phyloP scores from a whole-genome alignment of 2,329 filamentous ascomycete species.

The Chaetomiaceae sp. region DNA sequence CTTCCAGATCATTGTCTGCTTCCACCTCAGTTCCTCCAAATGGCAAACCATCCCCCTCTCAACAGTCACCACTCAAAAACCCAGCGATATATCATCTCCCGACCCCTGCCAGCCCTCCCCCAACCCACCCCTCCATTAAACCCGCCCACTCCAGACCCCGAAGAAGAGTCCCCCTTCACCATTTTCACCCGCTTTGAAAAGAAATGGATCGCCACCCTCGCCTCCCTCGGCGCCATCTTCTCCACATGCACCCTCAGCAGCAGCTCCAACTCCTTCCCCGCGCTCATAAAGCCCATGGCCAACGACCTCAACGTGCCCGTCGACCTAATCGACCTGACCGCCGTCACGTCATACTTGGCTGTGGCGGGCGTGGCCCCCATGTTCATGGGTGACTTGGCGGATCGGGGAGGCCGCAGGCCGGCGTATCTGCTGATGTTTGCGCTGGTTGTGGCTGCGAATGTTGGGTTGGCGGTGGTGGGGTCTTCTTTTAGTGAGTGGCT shows the following conservation, averaged over 20 bases:
- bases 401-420: constrained; percentile 49
- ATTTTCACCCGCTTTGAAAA: not conserved
- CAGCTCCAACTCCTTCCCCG: constrained; percentile 51
- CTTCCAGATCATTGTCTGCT: too few species aligned
- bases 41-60: too few species aligned
- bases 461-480: constrained; percentile 46
- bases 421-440: constrained; percentile 50
- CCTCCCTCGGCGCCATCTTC: constrained; percentile 38
- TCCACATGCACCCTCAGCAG: constrained; percentile 44
- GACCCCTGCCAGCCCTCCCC: too few species aligned
- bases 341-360: constrained; percentile 54
- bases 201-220: constrained; percentile 11
- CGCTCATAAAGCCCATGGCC: constrained; percentile 44
- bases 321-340: constrained; percentile 44
- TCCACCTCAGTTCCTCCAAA: too few species aligned
- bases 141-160: too few species aligned
- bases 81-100: too few species aligned
- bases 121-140: too few species aligned
- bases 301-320: constrained; percentile 35
- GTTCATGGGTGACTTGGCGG: constrained; percentile 52
- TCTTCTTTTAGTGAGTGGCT: too few species aligned
- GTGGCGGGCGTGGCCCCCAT: constrained; percentile 34
- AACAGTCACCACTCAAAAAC: too few species aligned
- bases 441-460: constrained; percentile 50
- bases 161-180: not conserved